Evolutionary conservation across 2,329 filamentous ascomycete species (phyloP), one percentile per base, ranked within the genome.

Genomic region (Aspergillus proliferans): DNA sequence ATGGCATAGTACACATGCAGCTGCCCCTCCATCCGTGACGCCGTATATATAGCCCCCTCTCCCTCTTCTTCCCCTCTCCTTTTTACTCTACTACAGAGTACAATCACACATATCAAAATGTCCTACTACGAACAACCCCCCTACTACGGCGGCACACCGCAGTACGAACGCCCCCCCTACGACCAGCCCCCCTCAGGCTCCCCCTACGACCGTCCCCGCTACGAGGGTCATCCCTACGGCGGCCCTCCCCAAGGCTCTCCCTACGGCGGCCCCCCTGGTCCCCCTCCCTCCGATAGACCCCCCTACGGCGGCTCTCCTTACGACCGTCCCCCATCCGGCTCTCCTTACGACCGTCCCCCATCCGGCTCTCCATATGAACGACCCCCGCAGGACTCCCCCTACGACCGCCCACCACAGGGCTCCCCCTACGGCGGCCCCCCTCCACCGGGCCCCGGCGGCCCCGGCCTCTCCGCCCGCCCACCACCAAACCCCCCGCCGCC

Each of bases 401-500:
- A 33, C 38, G 15, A 40, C 10, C 18, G 12, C 15, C 30, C 24
- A 4, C 46, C 40, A 14, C 33, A 19, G 21, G 41, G 41, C 3
- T 12, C 10, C 15, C 50, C 47, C 8, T 52, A 56, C 26, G 24
- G 24, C 7, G 7, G 39, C 4, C 46, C 46, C 1, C 39, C 36
- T 9, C 38, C 36, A 7, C 45, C 45, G 19, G 22, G 26, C 8
- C 34, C 36, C 60, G 59, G 54, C 21, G 52, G 57, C 21, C 61
- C 66, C 14, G 57, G 60, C 4, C 55, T 61, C 7, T 54, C 56
- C 30, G 51, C 59, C 19, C 63, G 62, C 2, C 68, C 66, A 24
- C 68, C 65, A 14, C 57, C 60, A 3, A 64, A 64, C 45, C 71
- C 70, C 57, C 77, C 83, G 21, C 71, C 78, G 52, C 62, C 65